Conservation (phyloP, 2,329 filamentous ascomycete species). For the Fusarium citri region DNA sequence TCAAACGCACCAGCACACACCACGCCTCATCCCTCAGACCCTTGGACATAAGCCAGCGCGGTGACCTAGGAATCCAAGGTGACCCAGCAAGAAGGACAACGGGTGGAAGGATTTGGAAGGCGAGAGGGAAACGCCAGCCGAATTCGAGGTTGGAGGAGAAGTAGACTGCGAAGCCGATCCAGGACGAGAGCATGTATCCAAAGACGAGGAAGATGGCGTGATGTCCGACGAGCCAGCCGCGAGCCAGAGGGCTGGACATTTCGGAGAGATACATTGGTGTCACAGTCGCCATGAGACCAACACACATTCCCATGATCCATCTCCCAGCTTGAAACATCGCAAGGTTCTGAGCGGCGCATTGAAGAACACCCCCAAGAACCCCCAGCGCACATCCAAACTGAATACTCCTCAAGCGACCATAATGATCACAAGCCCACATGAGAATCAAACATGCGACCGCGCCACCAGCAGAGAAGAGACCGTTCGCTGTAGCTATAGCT, state of each 20-base stretch:
- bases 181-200: conserved; percentile 57
- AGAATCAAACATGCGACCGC: conserved; percentile 60
- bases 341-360: conserved; percentile 58
- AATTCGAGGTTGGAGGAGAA: conserved; percentile 50
- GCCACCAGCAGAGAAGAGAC: conserved; percentile 61
- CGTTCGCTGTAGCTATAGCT: conserved; percentile 61
- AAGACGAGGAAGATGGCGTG: conserved; percentile 60
- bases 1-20: conserved; percentile 54
- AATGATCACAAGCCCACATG: conserved; percentile 60
- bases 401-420: conserved; percentile 59
- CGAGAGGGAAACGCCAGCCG: conserved; percentile 58
- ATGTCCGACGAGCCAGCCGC: conserved; percentile 63
- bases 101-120: conserved; percentile 55
- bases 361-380: conserved; percentile 59
- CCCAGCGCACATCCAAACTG: conserved; percentile 58
- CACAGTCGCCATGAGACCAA: conserved; percentile 53
- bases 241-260: conserved; percentile 53
- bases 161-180: conserved; percentile 53
- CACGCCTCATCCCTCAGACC: conserved; percentile 59
- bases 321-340: conserved; percentile 57
- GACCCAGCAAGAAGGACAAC: conserved; percentile 52
- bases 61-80: conserved; percentile 55
- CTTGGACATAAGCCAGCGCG: conserved; percentile 62
- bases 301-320: conserved; percentile 58
- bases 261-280: conserved; percentile 52